These are phyloP conservation scores for Cladosporium sp. DNA, from an alignment of 2,329 filamentous ascomycete species.

Conservation along the genomic window DNA sequence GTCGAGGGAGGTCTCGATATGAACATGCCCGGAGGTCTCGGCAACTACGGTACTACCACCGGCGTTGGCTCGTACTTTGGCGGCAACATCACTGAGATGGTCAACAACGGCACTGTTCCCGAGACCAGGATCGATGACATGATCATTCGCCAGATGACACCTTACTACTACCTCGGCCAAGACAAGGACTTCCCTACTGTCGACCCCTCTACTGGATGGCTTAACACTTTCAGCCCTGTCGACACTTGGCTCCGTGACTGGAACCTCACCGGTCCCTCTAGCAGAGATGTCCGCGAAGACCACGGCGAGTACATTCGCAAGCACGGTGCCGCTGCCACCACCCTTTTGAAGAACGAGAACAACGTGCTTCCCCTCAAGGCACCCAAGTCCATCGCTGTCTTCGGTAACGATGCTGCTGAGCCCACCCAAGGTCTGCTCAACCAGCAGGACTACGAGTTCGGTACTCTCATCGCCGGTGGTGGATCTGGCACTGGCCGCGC, in stretches of 20 bases:
- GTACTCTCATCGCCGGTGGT: constrained; percentile 42
- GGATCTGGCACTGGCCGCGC: constrained; percentile 39
- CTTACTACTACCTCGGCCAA: constrained; percentile 43
- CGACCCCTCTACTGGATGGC: constrained; percentile 48
- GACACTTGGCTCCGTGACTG: constrained; percentile 47
- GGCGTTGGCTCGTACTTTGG: constrained; percentile 20
- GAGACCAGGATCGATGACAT: constrained; percentile 56
- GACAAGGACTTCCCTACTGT: constrained; percentile 17
- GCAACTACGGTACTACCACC: constrained; percentile 19
- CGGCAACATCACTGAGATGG: constrained; percentile 38
- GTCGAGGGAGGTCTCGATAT: constrained; percentile 61
- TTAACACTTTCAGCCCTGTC: constrained; percentile 46
- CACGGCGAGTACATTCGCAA: constrained; percentile 38
- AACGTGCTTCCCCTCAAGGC: constrained; percentile 50
- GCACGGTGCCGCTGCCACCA: constrained; percentile 43
- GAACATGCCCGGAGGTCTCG: constrained; percentile 28
- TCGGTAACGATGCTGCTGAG: constrained; percentile 27
- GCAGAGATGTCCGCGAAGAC: constrained; percentile 55
- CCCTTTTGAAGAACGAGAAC: constrained; percentile 58
- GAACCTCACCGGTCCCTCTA: constrained; percentile 46
- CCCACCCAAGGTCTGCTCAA: constrained; percentile 8
- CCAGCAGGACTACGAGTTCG: constrained; percentile 19
- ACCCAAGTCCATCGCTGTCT: constrained; percentile 49
- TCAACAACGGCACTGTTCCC: constrained; percentile 52
- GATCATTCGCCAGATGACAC: constrained; percentile 46